phyloP scores from a whole-genome alignment of 164 flowering plant genomes.

The Santalum album region DNA sequence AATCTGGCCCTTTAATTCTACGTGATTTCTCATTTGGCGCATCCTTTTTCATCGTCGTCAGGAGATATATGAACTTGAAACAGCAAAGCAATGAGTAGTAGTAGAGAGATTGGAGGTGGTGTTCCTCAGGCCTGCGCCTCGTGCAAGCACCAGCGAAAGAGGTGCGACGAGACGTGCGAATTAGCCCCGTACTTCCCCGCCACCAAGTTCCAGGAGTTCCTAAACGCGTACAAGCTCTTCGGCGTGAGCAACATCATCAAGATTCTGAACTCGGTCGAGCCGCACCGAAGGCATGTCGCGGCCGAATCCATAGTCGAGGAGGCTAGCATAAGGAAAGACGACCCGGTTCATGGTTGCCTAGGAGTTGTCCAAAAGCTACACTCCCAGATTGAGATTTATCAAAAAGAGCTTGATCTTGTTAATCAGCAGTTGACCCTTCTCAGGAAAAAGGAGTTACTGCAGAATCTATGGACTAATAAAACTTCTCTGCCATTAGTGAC shows the following conservation, averaged over 20 bases:
- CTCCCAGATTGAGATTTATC: background rate
- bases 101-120: background rate
- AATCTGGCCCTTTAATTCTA: background rate
- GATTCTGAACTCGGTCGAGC: background rate
- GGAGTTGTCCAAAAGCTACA: background rate
- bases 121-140: conserved; percentile 33
- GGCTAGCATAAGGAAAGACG: background rate
- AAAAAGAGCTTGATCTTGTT: background rate
- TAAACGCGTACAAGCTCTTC: conserved; percentile 23
- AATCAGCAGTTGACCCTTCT: background rate
- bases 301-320: background rate
- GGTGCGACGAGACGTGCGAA: conserved; percentile 19
- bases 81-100: background rate
- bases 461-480: background rate
- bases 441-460: background rate
- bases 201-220: conserved; percentile 10
- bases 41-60: background rate
- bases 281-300: background rate
- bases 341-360: background rate
- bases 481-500: background rate
- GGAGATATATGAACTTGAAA: background rate
- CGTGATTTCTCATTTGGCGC: background rate
- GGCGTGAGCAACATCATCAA: conserved; percentile 12
- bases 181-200: conserved; percentile 34
- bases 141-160: conserved; percentile 35